phyloP scores from a whole-genome alignment of 2,329 filamentous ascomycete genomes.

The Ceratocystis colombiana region DNA sequence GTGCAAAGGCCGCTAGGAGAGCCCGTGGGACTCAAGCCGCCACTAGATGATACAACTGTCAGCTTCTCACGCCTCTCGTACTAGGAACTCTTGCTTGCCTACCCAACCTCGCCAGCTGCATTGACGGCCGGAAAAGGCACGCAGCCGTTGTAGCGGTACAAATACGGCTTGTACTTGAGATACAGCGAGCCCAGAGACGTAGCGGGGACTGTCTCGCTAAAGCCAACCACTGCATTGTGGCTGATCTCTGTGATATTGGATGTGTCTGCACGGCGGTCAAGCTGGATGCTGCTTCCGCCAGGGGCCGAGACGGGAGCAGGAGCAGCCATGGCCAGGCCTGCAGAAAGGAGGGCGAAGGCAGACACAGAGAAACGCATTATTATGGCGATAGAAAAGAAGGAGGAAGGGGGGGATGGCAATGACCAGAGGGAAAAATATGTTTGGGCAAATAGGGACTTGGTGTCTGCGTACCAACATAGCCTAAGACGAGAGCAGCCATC shows the following conservation, averaged over 20 bases:
- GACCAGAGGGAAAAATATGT: not conserved
- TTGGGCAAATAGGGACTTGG: not conserved
- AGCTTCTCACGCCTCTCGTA: not conserved
- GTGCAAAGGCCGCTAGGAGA: constrained; percentile 31
- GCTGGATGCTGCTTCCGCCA: not conserved
- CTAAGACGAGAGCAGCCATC: not conserved
- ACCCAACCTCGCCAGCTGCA: constrained; percentile 47
- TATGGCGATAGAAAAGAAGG: not conserved
- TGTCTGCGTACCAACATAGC: not conserved
- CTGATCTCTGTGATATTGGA: constrained; percentile 27
- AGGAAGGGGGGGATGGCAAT: not conserved
- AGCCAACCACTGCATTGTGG: constrained; percentile 32
- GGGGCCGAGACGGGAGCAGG: constrained; percentile 7
- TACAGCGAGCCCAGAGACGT: constrained; percentile 30
- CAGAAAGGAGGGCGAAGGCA: constrained; percentile 10
- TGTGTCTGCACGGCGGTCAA: constrained; percentile 22
- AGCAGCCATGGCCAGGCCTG: constrained; percentile 15
- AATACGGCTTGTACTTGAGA: constrained; percentile 33
- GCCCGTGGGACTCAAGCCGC: constrained; percentile 33
- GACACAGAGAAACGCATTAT: constrained; percentile 19
- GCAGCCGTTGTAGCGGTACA: constrained; percentile 45
- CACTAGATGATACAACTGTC: constrained; percentile 28
- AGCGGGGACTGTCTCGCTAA: constrained; percentile 31
- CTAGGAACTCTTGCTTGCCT: constrained; percentile 26
- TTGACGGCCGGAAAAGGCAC: constrained; percentile 55